Conservation (phyloP, 768 basidiomycete genomes). For the Hemileccinum impolitum region DNA sequence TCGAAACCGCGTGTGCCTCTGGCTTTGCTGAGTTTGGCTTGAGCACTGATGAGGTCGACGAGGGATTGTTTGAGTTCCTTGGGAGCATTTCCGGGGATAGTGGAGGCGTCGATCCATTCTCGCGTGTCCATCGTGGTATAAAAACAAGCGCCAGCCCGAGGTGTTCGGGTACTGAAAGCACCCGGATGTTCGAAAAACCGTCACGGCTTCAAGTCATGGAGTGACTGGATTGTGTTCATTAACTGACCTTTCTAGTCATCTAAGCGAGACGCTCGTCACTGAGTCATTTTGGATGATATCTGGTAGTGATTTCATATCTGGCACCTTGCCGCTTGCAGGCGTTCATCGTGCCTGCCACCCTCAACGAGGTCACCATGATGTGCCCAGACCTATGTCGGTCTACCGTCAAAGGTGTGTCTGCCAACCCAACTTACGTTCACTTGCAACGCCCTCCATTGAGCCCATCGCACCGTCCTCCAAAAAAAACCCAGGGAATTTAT, state of each 20-base stretch:
- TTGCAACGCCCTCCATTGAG: neutral
- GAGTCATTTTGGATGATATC: neutral
- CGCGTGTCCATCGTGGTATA: slow-evolving; percentile 8
- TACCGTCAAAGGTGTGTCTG: neutral
- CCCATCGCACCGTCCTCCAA: neutral
- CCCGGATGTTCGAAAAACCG: too few relatives aligned
- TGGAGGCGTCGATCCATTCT: slow-evolving; percentile 16
- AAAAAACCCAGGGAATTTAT: neutral
- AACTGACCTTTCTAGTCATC: too few relatives aligned
- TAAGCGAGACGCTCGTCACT: too few relatives aligned
- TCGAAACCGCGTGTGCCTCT: slow-evolving; percentile 21
- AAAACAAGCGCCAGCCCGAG: too few relatives aligned
- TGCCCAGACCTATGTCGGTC: neutral
- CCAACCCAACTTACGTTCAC: neutral
- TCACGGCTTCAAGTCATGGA: too few relatives aligned
- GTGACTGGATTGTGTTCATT: too few relatives aligned
- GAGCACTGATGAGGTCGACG: slow-evolving; percentile 14
- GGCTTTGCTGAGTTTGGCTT: slow-evolving; percentile 5
- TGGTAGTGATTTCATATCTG: slow-evolving; percentile 1
- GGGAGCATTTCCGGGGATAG: slow-evolving; percentile 30
- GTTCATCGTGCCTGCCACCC: neutral
- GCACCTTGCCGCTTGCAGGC: neutral
- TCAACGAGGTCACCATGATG: slow-evolving; percentile 7
- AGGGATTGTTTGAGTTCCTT: slow-evolving; percentile 25
- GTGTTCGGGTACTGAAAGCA: too few relatives aligned